phyloP scores from a whole-genome alignment of 208 protist species.

The Acanthamoeba lenticulata region DNA sequence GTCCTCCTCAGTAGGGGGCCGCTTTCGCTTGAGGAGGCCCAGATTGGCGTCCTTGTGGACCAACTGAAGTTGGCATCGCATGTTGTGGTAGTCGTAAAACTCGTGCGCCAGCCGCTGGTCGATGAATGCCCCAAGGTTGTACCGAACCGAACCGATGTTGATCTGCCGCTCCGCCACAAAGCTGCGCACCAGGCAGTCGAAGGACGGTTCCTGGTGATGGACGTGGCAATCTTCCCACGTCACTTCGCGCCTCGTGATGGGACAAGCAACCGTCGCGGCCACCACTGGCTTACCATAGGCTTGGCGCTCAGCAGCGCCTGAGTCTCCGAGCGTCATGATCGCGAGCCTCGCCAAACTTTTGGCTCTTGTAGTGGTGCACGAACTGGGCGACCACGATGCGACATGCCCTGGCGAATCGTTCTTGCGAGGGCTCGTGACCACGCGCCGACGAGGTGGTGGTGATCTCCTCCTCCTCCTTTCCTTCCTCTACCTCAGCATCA shows the following conservation, averaged over 20 bases:
- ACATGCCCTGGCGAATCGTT: not conserved
- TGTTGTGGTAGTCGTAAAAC: conserved; percentile 12
- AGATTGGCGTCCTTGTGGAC: conserved; percentile 43
- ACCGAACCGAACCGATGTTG: not conserved
- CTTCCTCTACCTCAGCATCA: not conserved
- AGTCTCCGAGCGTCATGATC: not conserved
- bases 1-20: not conserved
- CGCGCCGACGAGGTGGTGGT: not conserved
- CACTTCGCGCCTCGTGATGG: not conserved
- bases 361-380: not conserved
- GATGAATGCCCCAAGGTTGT: not conserved
- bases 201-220: not conserved
- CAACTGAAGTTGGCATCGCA: not conserved
- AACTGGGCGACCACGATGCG: conserved; percentile 28
- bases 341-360: not conserved
- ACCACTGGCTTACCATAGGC: not conserved
- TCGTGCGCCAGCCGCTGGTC: conserved; percentile 30
- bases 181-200: not conserved
- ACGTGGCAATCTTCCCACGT: conserved; percentile 31
- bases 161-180: not conserved
- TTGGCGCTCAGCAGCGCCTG: too few relatives aligned
- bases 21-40: not conserved
- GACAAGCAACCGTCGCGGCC: not conserved
- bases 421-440: not conserved
- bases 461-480: not conserved